Percentiles rank a stretch among this genome's conserved stretches.
phyloP scores from a whole-genome alignment of 2,329 filamentous ascomycete species.

The Ophiosphaerella korrae region DNA sequence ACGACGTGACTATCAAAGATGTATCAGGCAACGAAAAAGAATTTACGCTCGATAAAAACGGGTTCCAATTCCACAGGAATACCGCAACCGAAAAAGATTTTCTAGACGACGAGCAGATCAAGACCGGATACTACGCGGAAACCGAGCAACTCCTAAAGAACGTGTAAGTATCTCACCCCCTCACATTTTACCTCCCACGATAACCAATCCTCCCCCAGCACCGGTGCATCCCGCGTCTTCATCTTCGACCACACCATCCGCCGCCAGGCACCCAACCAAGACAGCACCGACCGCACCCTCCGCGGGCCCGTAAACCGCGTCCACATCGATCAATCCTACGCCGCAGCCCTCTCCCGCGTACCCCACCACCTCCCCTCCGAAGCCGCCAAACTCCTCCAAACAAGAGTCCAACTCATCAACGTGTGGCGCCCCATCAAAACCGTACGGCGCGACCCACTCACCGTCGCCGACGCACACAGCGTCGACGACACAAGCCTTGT shows the following conservation, averaged over 20 bases:
- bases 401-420: slow-evolving; percentile 44
- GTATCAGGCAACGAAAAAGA: slow-evolving; percentile 52
- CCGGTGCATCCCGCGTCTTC: slow-evolving; percentile 61
- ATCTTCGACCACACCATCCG: slow-evolving; percentile 69
- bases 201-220: slow-evolving; percentile 46
- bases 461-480: slow-evolving; percentile 35
- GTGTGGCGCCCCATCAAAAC: slow-evolving; percentile 45
- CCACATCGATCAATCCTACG: slow-evolving; percentile 64
- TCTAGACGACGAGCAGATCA: slow-evolving; percentile 42
- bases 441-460: slow-evolving; percentile 39
- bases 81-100: slow-evolving; percentile 43
- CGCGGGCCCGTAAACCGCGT: slow-evolving; percentile 58
- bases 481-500: slow-evolving; percentile 37
- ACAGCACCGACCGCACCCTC: slow-evolving; percentile 29
- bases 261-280: slow-evolving; percentile 38
- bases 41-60: slow-evolving; percentile 50
- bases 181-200: background rate
- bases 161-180: slow-evolving; percentile 28
- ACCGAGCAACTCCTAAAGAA: slow-evolving; percentile 45
- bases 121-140: slow-evolving; percentile 42
- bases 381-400: slow-evolving; percentile 31
- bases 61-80: slow-evolving; percentile 43
- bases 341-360: slow-evolving; percentile 31
- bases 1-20: slow-evolving; percentile 48
- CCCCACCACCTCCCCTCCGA: slow-evolving; percentile 39